A percentile compares a stretch with the other conserved stretches of the same genome.
phyloP scores from a whole-genome alignment of 1,284 basidiomycete species.

The Waitea zeae region DNA sequence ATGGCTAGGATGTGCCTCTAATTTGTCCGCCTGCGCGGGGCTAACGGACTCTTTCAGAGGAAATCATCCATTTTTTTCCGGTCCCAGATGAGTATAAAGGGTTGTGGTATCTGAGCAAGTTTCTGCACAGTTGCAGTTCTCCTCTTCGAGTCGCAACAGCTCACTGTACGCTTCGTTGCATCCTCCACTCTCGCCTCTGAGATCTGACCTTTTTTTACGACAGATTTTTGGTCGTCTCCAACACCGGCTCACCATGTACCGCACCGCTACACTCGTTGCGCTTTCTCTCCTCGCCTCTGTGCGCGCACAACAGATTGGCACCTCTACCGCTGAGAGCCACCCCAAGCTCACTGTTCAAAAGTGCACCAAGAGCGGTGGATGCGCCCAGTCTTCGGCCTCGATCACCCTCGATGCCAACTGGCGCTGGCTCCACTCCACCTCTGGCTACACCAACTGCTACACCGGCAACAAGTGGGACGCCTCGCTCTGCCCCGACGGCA shows the following conservation, averaged over 20 bases:
- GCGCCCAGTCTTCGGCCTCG: slow-evolving; percentile 15
- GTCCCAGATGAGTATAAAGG: too few relatives aligned
- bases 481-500: slow-evolving; percentile 25
- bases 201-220: too few relatives aligned
- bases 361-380: slow-evolving; percentile 22
- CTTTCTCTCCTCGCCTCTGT: slow-evolving; percentile 17
- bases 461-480: slow-evolving; percentile 34
- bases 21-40: too few relatives aligned
- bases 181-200: too few relatives aligned
- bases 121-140: too few relatives aligned
- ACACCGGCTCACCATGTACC: slow-evolving; percentile 15
- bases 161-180: too few relatives aligned
- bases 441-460: slow-evolving; percentile 33
- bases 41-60: too few relatives aligned
- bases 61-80: too few relatives aligned
- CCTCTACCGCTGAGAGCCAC: slow-evolving; percentile 20
- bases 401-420: slow-evolving; percentile 35
- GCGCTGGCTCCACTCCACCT: slow-evolving; percentile 28
- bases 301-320: slow-evolving; percentile 21
- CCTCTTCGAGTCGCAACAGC: too few relatives aligned
- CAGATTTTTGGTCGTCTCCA: too few relatives aligned
- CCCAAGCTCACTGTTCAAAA: slow-evolving; percentile 20
- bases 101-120: too few relatives aligned
- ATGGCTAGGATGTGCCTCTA: too few relatives aligned
- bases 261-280: slow-evolving; percentile 14